Base-by-base conservation (phyloP, 148 eudicot genomes). In the Pouteria glomerata region DNA sequence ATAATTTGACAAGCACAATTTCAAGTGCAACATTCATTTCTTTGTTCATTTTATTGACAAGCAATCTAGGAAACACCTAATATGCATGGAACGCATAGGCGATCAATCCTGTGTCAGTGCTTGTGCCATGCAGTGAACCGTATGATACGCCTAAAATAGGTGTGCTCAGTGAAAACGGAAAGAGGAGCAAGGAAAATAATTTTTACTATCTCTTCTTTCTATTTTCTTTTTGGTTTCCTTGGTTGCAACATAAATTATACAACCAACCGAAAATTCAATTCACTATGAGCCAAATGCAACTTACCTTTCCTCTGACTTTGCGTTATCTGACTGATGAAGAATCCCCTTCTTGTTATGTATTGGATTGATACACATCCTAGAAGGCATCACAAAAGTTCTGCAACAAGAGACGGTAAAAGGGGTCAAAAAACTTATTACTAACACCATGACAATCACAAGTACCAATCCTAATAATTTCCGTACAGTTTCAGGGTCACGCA, bases 351-450 rank as follows among this genome's bases (percentile, higher is more conserved):
- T 82, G 79, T 95, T 95, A 81, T 95, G 98, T 68, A 84, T 78
- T 37, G 97, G 98, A 71, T 89, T 95, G 64, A 95, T 88, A 82
- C 98, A 95, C 89, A 95, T 91, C 79, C 97, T 80, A 42, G 96
- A 85, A 76, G 98, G 98, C 94, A 95, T 88, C 81, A 95, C 98
- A 79, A 95, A 95, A 41, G 93, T 95, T 79, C 98, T 95, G 84
- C 80, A 79, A 50, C 45, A 57, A 27, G 71, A 72, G 34, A 68
- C 45, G 30, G 31, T 64, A 23, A 11, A n/a, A 6, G 76, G 67
- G 13, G 26, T 39, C 56, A 55, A 16, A 21, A 26, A 33, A 24
- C 0, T 42, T 29, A 31, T 37, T 12, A 23, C 41, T 3, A 16
- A 41, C 24, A 27, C 21, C 37, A 27, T 45, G 4, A 55, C 10